These are phyloP conservation scores for Arbutus unedo DNA, from an alignment of 148 eudicot species.

Conservation along the genomic window DNA sequence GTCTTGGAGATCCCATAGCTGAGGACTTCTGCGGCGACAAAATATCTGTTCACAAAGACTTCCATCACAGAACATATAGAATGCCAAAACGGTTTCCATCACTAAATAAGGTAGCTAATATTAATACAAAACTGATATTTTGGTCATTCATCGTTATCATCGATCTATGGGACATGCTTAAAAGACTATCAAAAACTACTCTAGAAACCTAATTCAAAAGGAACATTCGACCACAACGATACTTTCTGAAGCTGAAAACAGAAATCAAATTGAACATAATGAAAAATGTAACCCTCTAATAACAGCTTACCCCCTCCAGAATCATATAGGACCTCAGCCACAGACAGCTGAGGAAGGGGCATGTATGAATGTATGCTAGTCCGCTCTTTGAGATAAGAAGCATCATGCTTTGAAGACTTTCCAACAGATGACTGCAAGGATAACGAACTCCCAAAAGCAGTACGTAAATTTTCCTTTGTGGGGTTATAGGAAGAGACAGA, in stretches of 20 bases:
- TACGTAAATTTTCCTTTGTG: slow-evolving; percentile 56
- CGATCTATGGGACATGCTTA: background rate
- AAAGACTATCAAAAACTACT: background rate
- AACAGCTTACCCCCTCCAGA: slow-evolving; percentile 60
- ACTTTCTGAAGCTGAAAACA: background rate
- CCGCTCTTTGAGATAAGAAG: slow-evolving; percentile 57
- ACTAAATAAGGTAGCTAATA: background rate
- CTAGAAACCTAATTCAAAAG: background rate
- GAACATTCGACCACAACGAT: background rate
- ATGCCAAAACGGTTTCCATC: background rate
- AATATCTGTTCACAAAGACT: slow-evolving; percentile 37
- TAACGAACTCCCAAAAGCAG: slow-evolving; percentile 73
- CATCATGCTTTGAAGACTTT: slow-evolving; percentile 63
- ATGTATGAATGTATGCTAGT: slow-evolving; percentile 39
- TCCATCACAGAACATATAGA: background rate
- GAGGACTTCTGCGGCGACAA: slow-evolving; percentile 49
- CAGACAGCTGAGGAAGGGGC: slow-evolving; percentile 46
- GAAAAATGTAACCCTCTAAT: background rate
- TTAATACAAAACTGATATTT: background rate
- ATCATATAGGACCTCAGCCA: slow-evolving; percentile 77
- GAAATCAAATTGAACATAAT: background rate
- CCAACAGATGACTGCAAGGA: slow-evolving; percentile 72
- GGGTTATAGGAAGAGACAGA: slow-evolving; percentile 90
- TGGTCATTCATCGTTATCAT: background rate
- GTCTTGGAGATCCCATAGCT: slow-evolving; percentile 41